Evolutionary conservation across 2,329 filamentous ascomycete genomes (phyloP).

Genomic region (Venturia oleaginea): DNA sequence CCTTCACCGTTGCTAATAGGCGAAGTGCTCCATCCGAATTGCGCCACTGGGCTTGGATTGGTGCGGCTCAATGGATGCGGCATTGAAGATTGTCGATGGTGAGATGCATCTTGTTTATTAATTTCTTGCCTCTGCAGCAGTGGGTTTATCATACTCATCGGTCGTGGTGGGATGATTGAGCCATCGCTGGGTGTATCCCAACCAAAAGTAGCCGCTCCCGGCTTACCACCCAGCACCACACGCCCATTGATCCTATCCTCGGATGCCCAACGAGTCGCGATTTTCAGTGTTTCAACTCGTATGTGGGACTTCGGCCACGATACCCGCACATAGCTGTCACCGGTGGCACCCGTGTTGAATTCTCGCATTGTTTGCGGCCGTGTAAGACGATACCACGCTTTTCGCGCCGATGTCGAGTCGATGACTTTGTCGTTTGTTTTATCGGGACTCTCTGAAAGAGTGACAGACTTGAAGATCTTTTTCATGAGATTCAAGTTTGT

Average conservation of each 20-base stretch:
- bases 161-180: neutral
- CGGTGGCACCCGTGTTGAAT: constrained; percentile 27
- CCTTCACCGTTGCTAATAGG: constrained; percentile 11
- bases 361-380: constrained; percentile 30
- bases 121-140: neutral
- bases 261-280: constrained; percentile 27
- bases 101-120: neutral
- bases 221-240: constrained; percentile 20
- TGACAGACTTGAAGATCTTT: constrained; percentile 22
- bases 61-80: neutral
- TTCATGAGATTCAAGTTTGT: constrained; percentile 21
- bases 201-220: constrained; percentile 27
- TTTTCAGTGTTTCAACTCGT: constrained; percentile 26
- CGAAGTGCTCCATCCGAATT: constrained; percentile 28
- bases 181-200: constrained; percentile 23
- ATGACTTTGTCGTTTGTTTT: constrained; percentile 24
- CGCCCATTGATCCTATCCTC: constrained; percentile 30
- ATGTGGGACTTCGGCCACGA: constrained; percentile 28
- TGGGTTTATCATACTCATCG: neutral
- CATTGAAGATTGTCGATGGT: neutral
- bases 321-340: constrained; percentile 29
- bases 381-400: constrained; percentile 32
- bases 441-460: constrained; percentile 15
- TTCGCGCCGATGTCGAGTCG: constrained; percentile 26
- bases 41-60: constrained; percentile 18